phyloP scores from a whole-genome alignment of 176 grass and related monocot genomes.

The Cocos nucifera region DNA sequence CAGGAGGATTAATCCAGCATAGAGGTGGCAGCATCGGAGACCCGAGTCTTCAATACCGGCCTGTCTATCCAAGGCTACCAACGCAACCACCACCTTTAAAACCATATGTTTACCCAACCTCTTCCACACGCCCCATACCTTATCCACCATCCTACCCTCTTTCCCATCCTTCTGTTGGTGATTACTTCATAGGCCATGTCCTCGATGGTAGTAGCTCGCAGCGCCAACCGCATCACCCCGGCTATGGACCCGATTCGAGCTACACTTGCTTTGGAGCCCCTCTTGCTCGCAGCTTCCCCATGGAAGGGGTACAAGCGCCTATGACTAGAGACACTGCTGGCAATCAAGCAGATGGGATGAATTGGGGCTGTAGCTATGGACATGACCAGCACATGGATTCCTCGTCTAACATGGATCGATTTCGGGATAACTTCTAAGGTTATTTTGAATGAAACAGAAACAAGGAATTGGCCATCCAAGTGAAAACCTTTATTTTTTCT shows the following conservation, averaged over 20 bases:
- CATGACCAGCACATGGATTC: conserved; percentile 25
- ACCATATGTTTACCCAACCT: conserved; percentile 41
- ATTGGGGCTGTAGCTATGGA: conserved; percentile 33
- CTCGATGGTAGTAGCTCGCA: conserved; percentile 27
- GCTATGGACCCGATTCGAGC: conserved; percentile 16
- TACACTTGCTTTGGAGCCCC: conserved; percentile 34
- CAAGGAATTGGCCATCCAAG: too few relatives aligned
- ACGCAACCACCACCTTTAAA: conserved; percentile 33
- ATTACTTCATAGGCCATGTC: conserved; percentile 77
- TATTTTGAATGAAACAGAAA: not conserved
- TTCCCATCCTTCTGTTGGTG: conserved; percentile 27
- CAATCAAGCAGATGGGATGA: conserved; percentile 23
- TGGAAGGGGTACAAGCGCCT: conserved; percentile 8
- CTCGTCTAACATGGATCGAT: not conserved
- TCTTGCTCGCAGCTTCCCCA: conserved; percentile 9
- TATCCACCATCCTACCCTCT: conserved; percentile 46
- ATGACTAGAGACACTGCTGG: conserved; percentile 14
- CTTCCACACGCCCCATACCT: conserved; percentile 38
- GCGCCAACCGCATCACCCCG: conserved; percentile 11
- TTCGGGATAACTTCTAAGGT: conserved; percentile 11
- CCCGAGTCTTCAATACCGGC: conserved; percentile 34
- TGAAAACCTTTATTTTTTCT: too few relatives aligned
- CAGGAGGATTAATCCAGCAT: conserved; percentile 30
- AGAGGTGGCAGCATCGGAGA: conserved; percentile 30
- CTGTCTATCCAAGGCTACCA: conserved; percentile 37